Conservation (phyloP, 768 basidiomycete genomes). For the Russula sp. region DNA sequence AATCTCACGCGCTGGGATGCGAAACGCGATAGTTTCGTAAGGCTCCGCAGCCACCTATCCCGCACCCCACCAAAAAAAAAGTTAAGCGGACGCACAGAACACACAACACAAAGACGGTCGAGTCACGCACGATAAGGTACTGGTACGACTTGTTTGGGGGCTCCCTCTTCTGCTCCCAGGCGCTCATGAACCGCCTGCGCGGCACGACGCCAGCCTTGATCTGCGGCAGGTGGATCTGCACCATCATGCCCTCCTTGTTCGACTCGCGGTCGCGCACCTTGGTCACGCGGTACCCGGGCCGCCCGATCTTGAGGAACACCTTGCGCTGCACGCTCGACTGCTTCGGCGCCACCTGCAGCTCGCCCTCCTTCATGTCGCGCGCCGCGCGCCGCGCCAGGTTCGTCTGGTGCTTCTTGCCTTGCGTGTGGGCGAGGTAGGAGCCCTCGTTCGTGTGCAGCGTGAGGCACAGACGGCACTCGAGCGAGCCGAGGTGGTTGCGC, state of each 20-base stretch:
- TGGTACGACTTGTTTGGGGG: slow-evolving; percentile 95
- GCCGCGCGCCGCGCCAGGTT: slow-evolving; percentile 96
- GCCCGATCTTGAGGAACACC: slow-evolving; percentile 94
- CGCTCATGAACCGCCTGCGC: slow-evolving; percentile 89
- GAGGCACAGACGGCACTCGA: slow-evolving; percentile 96
- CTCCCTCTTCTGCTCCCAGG: slow-evolving; percentile 95
- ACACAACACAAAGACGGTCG: background rate
- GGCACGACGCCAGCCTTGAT: slow-evolving; percentile 84
- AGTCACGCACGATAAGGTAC: slow-evolving; percentile 81
- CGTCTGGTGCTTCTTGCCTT: slow-evolving; percentile 99
- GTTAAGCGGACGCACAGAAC: slow-evolving; percentile 12
- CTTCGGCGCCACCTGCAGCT: slow-evolving; percentile 80
- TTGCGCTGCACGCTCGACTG: slow-evolving; percentile 81
- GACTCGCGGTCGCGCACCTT: slow-evolving; percentile 91
- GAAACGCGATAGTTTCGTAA: slow-evolving; percentile 99
- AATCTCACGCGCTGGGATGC: slow-evolving; percentile 94
- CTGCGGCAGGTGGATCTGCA: slow-evolving; percentile 93
- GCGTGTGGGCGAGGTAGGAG: slow-evolving; percentile 97
- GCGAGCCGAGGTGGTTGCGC: slow-evolving; percentile 95
- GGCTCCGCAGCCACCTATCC: slow-evolving; percentile 94
- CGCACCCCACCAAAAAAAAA: background rate
- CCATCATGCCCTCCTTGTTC: slow-evolving; percentile 94
- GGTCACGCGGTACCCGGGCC: slow-evolving; percentile 93
- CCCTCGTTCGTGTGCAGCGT: slow-evolving; percentile 99
- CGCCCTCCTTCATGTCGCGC: slow-evolving; percentile 92